Percentiles rank a stretch among this genome's conserved stretches.
Evolutionary conservation across 306 rosid species (phyloP).

Genomic region (Cicer bijugum): DNA sequence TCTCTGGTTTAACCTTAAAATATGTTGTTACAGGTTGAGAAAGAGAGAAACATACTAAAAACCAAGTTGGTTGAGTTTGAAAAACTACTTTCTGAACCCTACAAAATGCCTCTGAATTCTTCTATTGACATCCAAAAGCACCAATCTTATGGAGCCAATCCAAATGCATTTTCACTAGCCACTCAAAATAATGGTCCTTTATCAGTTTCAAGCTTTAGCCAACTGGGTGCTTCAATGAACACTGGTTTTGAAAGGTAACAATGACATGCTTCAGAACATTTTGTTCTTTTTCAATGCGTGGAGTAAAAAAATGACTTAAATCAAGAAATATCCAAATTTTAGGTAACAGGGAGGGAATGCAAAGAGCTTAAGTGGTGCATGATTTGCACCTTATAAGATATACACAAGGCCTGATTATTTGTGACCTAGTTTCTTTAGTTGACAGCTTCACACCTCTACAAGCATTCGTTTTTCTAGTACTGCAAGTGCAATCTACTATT

Average conservation of each 20-base stretch:
- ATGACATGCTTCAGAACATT: constrained; percentile 4
- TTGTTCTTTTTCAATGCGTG: constrained; percentile 11
- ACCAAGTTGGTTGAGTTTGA: constrained; percentile 79
- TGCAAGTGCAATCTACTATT: not conserved
- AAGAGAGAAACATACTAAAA: constrained; percentile 75
- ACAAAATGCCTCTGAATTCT: constrained; percentile 46
- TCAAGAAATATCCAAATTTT: not conserved
- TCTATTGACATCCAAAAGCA: constrained; percentile 50
- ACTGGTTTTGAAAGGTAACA: constrained; percentile 59
- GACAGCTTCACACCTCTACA: constrained; percentile 12
- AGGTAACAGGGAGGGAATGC: not conserved
- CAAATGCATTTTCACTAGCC: constrained; percentile 53
- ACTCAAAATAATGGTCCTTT: constrained; percentile 62
- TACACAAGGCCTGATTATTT: constrained; percentile 14
- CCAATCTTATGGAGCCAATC: constrained; percentile 51
- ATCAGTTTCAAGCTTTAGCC: constrained; percentile 83
- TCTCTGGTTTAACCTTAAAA: constrained; percentile 37
- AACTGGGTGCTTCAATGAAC: constrained; percentile 68
- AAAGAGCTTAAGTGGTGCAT: constrained; percentile 12
- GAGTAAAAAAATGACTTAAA: constrained; percentile 9
- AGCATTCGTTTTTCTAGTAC: constrained; percentile 26
- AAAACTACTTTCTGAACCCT: constrained; percentile 65
- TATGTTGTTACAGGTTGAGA: constrained; percentile 73
- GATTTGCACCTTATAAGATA: constrained; percentile 26
- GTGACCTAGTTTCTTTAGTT: constrained; percentile 10